These are phyloP conservation scores for Pseudogymnoascus sp. DNA, from an alignment of 2,329 filamentous ascomycete species.

Conservation along the genomic window DNA sequence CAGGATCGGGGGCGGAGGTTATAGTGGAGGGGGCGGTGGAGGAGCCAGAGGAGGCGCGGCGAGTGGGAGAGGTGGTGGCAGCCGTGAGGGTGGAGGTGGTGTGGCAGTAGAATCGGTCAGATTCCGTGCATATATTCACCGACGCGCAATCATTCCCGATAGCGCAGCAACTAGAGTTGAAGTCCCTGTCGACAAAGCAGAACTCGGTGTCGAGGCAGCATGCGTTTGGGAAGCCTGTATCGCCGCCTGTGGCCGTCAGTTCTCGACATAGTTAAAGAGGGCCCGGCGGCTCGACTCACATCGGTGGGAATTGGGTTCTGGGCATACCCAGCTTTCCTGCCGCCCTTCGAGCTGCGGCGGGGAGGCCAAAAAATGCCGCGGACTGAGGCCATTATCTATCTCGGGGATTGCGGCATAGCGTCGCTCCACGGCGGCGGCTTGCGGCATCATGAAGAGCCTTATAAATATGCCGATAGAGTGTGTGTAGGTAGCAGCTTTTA, in stretches of 20 bases:
- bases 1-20: constrained; percentile 19
- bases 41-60: constrained; percentile 21
- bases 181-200: constrained; percentile 35
- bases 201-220: constrained; percentile 40
- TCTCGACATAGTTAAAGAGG: not conserved
- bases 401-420: not conserved
- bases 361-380: constrained; percentile 19
- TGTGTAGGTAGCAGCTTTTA: not conserved
- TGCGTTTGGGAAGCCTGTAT: constrained; percentile 31
- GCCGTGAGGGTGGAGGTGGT: not conserved
- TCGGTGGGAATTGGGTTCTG: constrained; percentile 16
- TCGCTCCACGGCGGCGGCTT: not conserved
- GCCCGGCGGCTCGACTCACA: constrained; percentile 15
- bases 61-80: constrained; percentile 18
- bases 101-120: not conserved
- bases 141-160: constrained; percentile 33
- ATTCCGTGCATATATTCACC: not conserved
- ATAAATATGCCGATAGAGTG: not conserved
- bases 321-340: constrained; percentile 15
- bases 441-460: not conserved
- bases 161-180: constrained; percentile 34
- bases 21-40: constrained; percentile 26
- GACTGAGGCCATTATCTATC: constrained; percentile 16
- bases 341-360: constrained; percentile 15
- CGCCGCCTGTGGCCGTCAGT: not conserved